Base-by-base conservation (phyloP, 2,329 filamentous ascomycete genomes). In the Penicillium hesseltinei region DNA sequence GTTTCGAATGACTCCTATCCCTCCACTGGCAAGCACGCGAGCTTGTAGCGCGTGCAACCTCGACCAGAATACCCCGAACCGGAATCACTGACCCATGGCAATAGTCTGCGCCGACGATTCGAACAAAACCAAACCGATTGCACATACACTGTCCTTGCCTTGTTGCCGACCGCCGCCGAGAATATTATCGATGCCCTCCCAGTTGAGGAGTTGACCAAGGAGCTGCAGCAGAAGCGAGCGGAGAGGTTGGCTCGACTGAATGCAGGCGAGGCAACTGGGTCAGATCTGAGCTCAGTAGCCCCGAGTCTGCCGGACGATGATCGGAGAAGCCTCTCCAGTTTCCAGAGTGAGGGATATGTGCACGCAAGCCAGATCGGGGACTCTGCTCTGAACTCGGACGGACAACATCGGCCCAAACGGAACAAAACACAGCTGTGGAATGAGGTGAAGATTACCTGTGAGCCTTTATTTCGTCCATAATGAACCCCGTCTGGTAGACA, bases 101-200 rank as follows among this genome's bases (percentile, higher is more conserved):
- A 51, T 68, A 97, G 93, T 76, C 84, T 99, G 60, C 92, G 92
- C 51, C 89, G 94, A 58, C 90, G 94, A 71, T 99, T 99, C 78
- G 91, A 97, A 75, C 94, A 99, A 77, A 99, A 99, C 75, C 94
- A 99, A 74, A 93, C 96, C 73, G 94, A 99, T 77, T 99, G 94
- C 78, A 97, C 93, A 47, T 97, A 95, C 73, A 99, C 94, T 38
- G 92, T 97, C 44, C 87, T 97, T n/a, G 94, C 93, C 31, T 86
- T 99, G 54, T 83, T 99, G 10, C 94, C 94, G 5, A 96, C 93
- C 35, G 90, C 92, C 7, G 92, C 92, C 25, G 87, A 94, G 65
- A 93, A 95, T 72, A 89, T 99, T 67, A 81, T 97, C 69, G 87
- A 91, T 65, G 87, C 89, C 33, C 85, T 97, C 67, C 91, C 95